These are phyloP conservation scores for Scytalidium lignicola DNA, from an alignment of 2,329 filamentous ascomycete genomes.

Conservation along the genomic window DNA sequence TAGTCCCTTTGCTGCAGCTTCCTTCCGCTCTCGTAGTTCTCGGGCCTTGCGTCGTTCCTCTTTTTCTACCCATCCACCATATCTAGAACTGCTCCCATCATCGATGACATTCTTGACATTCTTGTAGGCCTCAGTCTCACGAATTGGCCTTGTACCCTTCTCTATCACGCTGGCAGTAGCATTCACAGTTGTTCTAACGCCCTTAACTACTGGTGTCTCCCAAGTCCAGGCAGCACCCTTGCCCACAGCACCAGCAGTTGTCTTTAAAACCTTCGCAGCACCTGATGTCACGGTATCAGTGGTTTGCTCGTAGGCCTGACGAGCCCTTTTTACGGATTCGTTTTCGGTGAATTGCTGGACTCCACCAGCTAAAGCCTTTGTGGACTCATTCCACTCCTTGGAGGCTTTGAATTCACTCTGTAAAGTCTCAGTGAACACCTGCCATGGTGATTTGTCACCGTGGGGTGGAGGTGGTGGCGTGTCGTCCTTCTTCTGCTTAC, in stretches of 20 bases:
- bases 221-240: constrained; percentile 94
- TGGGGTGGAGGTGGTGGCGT: constrained; percentile 87
- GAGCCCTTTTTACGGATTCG: constrained; percentile 79
- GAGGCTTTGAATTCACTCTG: constrained; percentile 90
- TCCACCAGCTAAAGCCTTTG: constrained; percentile 84
- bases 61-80: constrained; percentile 95
- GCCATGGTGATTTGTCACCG: constrained; percentile 97
- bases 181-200: constrained; percentile 78
- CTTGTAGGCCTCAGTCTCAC: constrained; percentile 92
- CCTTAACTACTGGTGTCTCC: constrained; percentile 92
- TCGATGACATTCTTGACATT: constrained; percentile 94
- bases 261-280: constrained; percentile 75
- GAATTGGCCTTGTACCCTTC: constrained; percentile 89
- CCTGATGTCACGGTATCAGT: constrained; percentile 77
- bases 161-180: constrained; percentile 83
- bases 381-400: constrained; percentile 99
- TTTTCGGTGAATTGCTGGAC: constrained; percentile 92
- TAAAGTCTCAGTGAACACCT: constrained; percentile 98
- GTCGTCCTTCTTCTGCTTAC: constrained; percentile 56
- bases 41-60: constrained; percentile 82
- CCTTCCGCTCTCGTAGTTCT: constrained; percentile 65
- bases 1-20: constrained; percentile 35
- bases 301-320: constrained; percentile 81
- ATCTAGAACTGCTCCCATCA: constrained; percentile 91
- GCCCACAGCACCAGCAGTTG: constrained; percentile 79